phyloP scores from a whole-genome alignment of 352 stramenopile genomes.

The Globisporangium iwayamae region DNA sequence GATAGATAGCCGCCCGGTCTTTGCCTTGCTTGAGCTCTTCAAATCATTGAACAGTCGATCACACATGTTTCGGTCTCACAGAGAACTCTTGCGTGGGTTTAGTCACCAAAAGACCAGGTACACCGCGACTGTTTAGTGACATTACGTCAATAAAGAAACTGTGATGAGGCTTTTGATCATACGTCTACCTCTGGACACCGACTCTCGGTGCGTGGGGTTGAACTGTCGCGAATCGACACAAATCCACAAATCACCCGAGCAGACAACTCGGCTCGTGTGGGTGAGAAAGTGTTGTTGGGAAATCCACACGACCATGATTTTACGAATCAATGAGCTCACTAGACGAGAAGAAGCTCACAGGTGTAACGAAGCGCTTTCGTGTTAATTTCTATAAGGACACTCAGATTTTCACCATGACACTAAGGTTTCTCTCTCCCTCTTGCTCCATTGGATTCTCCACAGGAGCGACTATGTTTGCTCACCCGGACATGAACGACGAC shows the following conservation, averaged over 20 bases:
- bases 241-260: too few species aligned
- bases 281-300: background rate
- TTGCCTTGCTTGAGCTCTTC: background rate
- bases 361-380: background rate
- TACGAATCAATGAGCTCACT: background rate
- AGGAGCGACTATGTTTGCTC: background rate
- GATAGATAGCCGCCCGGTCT: background rate
- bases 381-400: background rate
- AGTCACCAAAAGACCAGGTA: too few species aligned
- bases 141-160: too few species aligned
- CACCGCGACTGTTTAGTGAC: too few species aligned
- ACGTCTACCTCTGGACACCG: too few species aligned
- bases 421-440: background rate
- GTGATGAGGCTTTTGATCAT: too few species aligned
- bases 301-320: background rate
- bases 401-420: background rate
- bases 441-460: background rate
- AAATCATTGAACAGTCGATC: too few species aligned
- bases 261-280: too few species aligned
- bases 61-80: too few species aligned
- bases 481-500: conserved; percentile 11
- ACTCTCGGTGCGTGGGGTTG: too few species aligned
- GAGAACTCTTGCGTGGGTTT: too few species aligned
- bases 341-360: background rate
- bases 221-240: too few species aligned